Base-by-base conservation (phyloP, 768 basidiomycete genomes). In the Boletus barrowsii region DNA sequence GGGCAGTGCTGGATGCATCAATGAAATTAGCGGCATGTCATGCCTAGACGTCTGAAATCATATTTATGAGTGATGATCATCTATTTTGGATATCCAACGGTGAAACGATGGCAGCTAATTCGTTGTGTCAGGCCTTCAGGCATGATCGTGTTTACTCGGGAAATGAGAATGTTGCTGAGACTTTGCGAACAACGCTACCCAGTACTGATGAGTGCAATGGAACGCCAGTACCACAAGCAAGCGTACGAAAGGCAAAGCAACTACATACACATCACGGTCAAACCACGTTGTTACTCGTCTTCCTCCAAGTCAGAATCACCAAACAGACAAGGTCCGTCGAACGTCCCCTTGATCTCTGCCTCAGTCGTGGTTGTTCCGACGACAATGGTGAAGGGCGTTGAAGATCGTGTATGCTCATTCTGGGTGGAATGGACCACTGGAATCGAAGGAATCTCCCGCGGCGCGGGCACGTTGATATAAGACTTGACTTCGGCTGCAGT, bases 291-390 rank as follows among this genome's bases (percentile, higher is more conserved):
- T 35, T 49, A 68, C 43, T 47, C 59, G n/a, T 67, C 65, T 30
- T 70, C 70, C 20, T 63, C 68, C 43, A 65, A 32, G 47, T 69
- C 68, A 40, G 68, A 72, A 17, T 69, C 68, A 47, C 50, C 54
- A 51, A 69, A 69, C 22, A 69, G 60, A 54, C 68, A 66, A 13
- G 68, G 68, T 20, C 68, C 70, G 14, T 57, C 57, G 35, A 60
- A 64, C 5, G 40, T 46, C 42, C 49, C 29, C 26, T 61, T 57
- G 5, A 36, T 18, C 24, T 55, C 56, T 18, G 35, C 33, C 36
- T 43, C 49, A 11, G 20, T 22, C 17, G 40, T 9, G 4, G 44
- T 45, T 33, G 29, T 37, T n/a, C 39, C 47, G 9, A 30, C 39
- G n/a, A 39, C 2, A 13, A 15, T 33, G 10, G 33, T 17, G 26